Conservation (phyloP, 495 filamentous ascomycete species). For the Daldinia childiae region DNA sequence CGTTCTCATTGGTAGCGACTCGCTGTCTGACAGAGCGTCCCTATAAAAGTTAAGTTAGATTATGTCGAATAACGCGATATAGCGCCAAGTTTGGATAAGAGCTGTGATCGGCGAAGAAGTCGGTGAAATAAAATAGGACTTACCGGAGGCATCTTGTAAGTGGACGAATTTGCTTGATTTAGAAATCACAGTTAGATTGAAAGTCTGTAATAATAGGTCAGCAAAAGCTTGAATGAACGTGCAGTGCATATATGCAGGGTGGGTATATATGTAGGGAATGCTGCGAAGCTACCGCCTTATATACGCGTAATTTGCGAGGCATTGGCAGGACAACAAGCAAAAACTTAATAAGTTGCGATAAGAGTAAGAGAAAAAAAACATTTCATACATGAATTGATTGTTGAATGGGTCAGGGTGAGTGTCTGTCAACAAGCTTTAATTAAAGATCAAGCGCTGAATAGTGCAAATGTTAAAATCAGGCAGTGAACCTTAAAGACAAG, state of each 20-base stretch:
- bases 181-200: slow-evolving; percentile 28
- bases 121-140: slow-evolving; percentile 41
- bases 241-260: slow-evolving; percentile 17
- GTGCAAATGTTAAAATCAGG: slow-evolving; percentile 28
- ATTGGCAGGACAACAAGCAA: neutral
- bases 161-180: slow-evolving; percentile 23
- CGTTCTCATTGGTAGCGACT: slow-evolving; percentile 87
- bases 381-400: slow-evolving; percentile 33
- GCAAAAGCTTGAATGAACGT: neutral
- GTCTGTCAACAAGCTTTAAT: slow-evolving; percentile 28
- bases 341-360: neutral
- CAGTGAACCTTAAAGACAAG: slow-evolving; percentile 23
- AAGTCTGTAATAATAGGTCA: slow-evolving; percentile 13
- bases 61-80: slow-evolving; percentile 12
- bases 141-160: slow-evolving; percentile 62
- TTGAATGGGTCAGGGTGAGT: slow-evolving; percentile 23
- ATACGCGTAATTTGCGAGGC: no score
- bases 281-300: neutral
- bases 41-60: slow-evolving; percentile 37
- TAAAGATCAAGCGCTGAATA: slow-evolving; percentile 24
- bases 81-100: slow-evolving; percentile 5
- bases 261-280: slow-evolving; percentile 12
- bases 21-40: slow-evolving; percentile 57
- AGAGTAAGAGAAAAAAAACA: neutral
- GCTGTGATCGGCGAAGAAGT: neutral